phyloP scores from a whole-genome alignment of 176 grass and related monocot genomes.

The Eleusine indica region DNA sequence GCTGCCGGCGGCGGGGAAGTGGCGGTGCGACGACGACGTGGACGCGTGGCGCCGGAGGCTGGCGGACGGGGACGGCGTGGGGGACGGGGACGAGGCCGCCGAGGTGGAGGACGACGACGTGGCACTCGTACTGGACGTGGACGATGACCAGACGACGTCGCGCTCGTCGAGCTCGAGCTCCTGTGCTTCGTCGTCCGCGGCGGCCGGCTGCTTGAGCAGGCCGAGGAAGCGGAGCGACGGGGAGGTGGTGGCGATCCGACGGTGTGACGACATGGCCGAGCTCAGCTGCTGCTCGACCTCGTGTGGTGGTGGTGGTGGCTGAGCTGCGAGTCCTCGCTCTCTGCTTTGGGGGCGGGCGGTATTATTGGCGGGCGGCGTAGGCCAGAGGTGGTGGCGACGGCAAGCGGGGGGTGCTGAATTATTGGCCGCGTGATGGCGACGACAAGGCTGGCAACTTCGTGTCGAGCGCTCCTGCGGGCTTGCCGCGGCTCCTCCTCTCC shows the following conservation, averaged over 20 bases:
- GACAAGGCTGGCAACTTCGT: constrained; percentile 7
- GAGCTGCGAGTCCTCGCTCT: constrained; percentile 28
- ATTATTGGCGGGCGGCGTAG: constrained; percentile 43
- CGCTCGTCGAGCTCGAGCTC: constrained; percentile 81
- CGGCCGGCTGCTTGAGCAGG: constrained; percentile 63
- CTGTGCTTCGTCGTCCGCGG: background rate
- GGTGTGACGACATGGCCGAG: constrained; percentile 43
- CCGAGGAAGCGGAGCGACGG: constrained; percentile 77
- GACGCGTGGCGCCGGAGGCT: constrained; percentile 30
- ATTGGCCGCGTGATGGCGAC: constrained; percentile 56
- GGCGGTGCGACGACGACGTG: constrained; percentile 36
- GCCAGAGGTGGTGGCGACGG: background rate
- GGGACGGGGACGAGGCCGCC: constrained; percentile 48
- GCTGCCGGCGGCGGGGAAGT: constrained; percentile 38
- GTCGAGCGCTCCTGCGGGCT: constrained; percentile 19
- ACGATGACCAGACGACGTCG: constrained; percentile 76
- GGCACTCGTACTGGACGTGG: background rate
- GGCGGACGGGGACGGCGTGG: constrained; percentile 37
- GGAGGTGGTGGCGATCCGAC: constrained; percentile 41
- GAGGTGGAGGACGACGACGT: constrained; percentile 44
- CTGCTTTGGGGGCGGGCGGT: constrained; percentile 27
- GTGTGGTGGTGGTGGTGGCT: background rate
- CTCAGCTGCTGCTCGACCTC: background rate
- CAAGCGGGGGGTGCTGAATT: constrained; percentile 45
- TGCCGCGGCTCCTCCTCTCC: background rate